phyloP scores from a whole-genome alignment of 495 filamentous ascomycete genomes.

The Penicillium daleae region DNA sequence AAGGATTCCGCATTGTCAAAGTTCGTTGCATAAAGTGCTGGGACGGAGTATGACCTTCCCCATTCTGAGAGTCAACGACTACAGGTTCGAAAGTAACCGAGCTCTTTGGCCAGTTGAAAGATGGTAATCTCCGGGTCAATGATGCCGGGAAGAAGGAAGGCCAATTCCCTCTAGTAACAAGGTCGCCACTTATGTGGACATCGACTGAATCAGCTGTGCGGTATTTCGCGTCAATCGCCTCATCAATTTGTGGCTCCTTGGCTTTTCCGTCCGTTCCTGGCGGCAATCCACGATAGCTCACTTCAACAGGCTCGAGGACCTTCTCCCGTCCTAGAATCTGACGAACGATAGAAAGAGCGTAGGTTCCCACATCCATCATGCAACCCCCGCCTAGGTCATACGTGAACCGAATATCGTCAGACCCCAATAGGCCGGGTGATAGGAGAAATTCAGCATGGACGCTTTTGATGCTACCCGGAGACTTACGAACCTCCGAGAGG shows the following conservation, averaged over 20 bases:
- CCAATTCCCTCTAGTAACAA: not conserved
- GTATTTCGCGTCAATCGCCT: not conserved
- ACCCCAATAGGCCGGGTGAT: conserved; percentile 9
- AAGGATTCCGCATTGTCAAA: conserved; percentile 47
- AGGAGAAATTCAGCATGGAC: conserved; percentile 21
- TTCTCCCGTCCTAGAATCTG: conserved; percentile 41
- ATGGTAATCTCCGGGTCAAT: not conserved
- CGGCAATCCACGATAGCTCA: not conserved
- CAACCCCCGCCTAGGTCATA: conserved; percentile 60
- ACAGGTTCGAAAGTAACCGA: conserved; percentile 30
- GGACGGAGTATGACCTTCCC: conserved; percentile 21
- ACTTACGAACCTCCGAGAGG: conserved; percentile 38
- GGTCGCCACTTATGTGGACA: not conserved
- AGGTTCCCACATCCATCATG: conserved; percentile 61
- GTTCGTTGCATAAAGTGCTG: conserved; percentile 34
- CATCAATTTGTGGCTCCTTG: not conserved
- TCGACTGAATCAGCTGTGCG: not conserved
- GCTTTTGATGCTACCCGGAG: conserved; percentile 5
- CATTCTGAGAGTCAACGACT: conserved; percentile 31
- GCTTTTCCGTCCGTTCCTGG: conserved; percentile 5
- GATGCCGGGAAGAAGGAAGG: not conserved
- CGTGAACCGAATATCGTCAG: conserved; percentile 59
- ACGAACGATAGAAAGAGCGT: conserved; percentile 47
- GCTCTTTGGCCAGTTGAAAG: conserved; percentile 28
- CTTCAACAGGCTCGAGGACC: conserved; percentile 22